Conservation (phyloP, 441 rosid genomes). For the Flueggea neowawraea region DNA sequence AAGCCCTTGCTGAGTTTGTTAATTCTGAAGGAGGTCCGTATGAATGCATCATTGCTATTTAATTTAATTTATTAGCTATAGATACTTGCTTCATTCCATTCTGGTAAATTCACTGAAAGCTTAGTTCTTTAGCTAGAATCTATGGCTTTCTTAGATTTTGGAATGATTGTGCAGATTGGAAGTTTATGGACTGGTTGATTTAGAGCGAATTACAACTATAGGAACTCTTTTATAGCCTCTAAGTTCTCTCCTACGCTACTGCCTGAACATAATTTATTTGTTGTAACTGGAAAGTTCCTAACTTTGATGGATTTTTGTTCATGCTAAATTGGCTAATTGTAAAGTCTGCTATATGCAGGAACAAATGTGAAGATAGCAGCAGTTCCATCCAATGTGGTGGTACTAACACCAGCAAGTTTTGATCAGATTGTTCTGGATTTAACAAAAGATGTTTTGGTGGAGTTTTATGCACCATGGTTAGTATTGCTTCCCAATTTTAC, state of each 20-base stretch:
- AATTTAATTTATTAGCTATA: background rate
- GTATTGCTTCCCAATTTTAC: slow-evolving; percentile 3
- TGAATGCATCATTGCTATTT: background rate
- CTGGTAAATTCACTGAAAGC: too few species aligned
- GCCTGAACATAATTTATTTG: too few species aligned
- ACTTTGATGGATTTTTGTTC: too few species aligned
- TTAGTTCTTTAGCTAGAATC: too few species aligned
- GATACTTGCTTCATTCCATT: background rate
- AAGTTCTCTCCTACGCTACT: too few species aligned
- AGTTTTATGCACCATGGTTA: slow-evolving; percentile 97
- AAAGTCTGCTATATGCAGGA: slow-evolving; percentile 30
- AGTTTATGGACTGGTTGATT: too few species aligned
- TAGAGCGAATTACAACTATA: too few species aligned
- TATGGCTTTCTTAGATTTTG: too few species aligned
- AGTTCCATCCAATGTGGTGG: slow-evolving; percentile 66
- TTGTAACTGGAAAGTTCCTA: too few species aligned
- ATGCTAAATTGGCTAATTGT: too few species aligned
- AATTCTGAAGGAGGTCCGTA: slow-evolving; percentile 79
- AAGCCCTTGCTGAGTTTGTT: slow-evolving; percentile 77
- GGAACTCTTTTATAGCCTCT: too few species aligned
- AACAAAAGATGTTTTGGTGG: slow-evolving; percentile 82
- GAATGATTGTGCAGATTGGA: too few species aligned
- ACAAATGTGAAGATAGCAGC: slow-evolving; percentile 83
- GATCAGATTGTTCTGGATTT: slow-evolving; percentile 75
- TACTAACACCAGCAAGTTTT: slow-evolving; percentile 66